Evolutionary conservation across 176 grass and related monocot genomes (phyloP), one percentile per base, ranked within the genome.

Genomic region (Lolium multiflorum): DNA sequence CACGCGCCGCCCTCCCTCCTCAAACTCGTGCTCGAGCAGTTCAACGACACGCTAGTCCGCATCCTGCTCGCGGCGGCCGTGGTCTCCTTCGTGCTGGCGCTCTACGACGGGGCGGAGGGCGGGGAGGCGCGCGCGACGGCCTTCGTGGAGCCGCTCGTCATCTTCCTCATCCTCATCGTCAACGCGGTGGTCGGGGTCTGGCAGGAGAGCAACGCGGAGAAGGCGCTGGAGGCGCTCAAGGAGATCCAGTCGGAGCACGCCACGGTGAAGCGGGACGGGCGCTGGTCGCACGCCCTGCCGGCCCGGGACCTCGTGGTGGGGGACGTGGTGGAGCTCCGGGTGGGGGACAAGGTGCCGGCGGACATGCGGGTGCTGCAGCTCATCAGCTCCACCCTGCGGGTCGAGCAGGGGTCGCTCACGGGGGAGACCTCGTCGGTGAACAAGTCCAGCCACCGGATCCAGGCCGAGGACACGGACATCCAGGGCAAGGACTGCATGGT

Each of bases 161-260:
- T 99, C 76, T 84, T 99, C 81, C 89, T 93, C 74, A 99, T 99
- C 87, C 97, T 99, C 46, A 90, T 99, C 78, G 89, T 99, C 77
- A 99, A 99, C 90, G 97, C 97, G 68, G 91, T 94, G 58, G 97
- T 99, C 74, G 97, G 97, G 50, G 97, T 99, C 55, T 99, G 97
- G 97, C 97, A 99, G 91, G 97, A 94, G 89, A 99, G 68, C 87
- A 97, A 93, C 87, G 97, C 97, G 43, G 97, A 97, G 89, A 99
- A 99, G 90, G 94, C 97, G 85, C 92, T 99, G 83, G 97, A 99
- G 83, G 97, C 97, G 55, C 88, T 99, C 73, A 97, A 97, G 88
- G 92, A 97, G 87, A 97, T 99, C 84, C 97, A 99, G 89, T 99
- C 88, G 21, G 97, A 99, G 83, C 90, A 94, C 93, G 97, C 97